These are phyloP conservation scores for Scedosporium boydii DNA, from an alignment of 2,329 filamentous ascomycete genomes.

Conservation along the genomic window DNA sequence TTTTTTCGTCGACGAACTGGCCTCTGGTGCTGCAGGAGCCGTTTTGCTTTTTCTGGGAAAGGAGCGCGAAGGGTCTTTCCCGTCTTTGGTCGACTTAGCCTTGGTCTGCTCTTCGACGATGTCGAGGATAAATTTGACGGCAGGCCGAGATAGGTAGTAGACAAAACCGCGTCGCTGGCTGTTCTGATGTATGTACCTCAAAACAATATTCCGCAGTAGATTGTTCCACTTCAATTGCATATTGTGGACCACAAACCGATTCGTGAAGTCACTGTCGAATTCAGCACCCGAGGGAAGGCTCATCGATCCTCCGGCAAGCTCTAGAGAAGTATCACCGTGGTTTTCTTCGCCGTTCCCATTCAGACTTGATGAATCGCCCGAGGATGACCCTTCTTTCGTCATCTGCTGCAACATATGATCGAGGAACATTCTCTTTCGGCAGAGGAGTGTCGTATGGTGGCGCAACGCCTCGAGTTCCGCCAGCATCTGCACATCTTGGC, in stretches of 20 bases:
- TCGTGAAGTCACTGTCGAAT: constrained; percentile 91
- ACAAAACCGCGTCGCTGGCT: constrained; percentile 92
- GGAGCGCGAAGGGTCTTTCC: constrained; percentile 13
- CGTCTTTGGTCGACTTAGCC: constrained; percentile 26
- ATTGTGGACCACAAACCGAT: constrained; percentile 96
- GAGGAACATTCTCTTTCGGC: constrained; percentile 48
- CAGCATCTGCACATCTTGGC: constrained; percentile 38
- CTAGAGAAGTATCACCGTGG: constrained; percentile 29
- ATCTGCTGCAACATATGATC: constrained; percentile 48
- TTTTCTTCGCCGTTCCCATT: constrained; percentile 15
- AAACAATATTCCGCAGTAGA: constrained; percentile 84
- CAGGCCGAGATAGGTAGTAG: constrained; percentile 92
- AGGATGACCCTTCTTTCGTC: constrained; percentile 6
- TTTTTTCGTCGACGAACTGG: constrained; percentile 30
- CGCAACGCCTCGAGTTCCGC: constrained; percentile 52
- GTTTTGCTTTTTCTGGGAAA: constrained; percentile 13
- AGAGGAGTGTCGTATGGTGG: constrained; percentile 44
- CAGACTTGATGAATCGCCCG: background rate
- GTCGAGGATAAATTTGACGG: constrained; percentile 95
- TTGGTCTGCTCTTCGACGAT: constrained; percentile 92
- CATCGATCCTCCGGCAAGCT: constrained; percentile 48
- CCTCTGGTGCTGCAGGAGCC: background rate
- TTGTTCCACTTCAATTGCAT: constrained; percentile 99
- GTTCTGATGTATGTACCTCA: constrained; percentile 95
- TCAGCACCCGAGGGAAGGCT: constrained; percentile 66